These are phyloP conservation scores for Alternaria sp. DNA, from an alignment of 2,329 filamentous ascomycete genomes.

Conservation along the genomic window DNA sequence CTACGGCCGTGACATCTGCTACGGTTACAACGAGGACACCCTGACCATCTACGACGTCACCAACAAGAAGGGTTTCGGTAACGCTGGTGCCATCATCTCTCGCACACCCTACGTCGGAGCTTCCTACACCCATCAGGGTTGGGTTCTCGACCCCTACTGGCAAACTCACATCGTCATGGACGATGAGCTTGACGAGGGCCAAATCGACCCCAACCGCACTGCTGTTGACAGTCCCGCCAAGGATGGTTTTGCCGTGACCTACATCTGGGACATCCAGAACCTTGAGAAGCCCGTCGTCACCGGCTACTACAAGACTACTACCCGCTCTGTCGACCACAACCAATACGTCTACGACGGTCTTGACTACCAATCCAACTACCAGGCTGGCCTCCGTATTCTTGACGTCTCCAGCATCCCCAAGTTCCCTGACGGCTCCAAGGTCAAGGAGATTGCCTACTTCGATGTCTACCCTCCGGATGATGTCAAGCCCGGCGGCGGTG, in stretches of 20 bases:
- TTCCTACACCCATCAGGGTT: constrained; percentile 68
- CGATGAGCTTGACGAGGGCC: constrained; percentile 52
- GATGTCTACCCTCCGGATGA: constrained; percentile 56
- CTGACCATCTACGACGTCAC: constrained; percentile 63
- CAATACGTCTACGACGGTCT: constrained; percentile 56
- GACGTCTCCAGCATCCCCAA: constrained; percentile 53
- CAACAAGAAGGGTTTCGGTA: constrained; percentile 61
- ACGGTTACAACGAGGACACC: constrained; percentile 65
- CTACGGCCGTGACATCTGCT: constrained; percentile 64
- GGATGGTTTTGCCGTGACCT: constrained; percentile 49
- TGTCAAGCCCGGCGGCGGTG: constrained; percentile 43
- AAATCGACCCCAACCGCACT: constrained; percentile 40
- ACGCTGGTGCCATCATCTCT: constrained; percentile 64
- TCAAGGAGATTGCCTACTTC: constrained; percentile 56
- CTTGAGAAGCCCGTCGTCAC: constrained; percentile 50
- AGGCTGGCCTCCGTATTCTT: constrained; percentile 54
- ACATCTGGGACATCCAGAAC: constrained; percentile 50
- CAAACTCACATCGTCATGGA: constrained; percentile 50
- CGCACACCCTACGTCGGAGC: constrained; percentile 64
- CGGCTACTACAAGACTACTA: constrained; percentile 54
- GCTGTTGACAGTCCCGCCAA: constrained; percentile 37
- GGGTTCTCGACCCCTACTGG: constrained; percentile 57
- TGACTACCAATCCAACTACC: constrained; percentile 56
- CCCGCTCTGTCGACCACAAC: constrained; percentile 56
- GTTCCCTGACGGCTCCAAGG: constrained; percentile 47